Conservation (phyloP, 2,329 filamentous ascomycete genomes). For the Paecilomyces dactylethromorphus region DNA sequence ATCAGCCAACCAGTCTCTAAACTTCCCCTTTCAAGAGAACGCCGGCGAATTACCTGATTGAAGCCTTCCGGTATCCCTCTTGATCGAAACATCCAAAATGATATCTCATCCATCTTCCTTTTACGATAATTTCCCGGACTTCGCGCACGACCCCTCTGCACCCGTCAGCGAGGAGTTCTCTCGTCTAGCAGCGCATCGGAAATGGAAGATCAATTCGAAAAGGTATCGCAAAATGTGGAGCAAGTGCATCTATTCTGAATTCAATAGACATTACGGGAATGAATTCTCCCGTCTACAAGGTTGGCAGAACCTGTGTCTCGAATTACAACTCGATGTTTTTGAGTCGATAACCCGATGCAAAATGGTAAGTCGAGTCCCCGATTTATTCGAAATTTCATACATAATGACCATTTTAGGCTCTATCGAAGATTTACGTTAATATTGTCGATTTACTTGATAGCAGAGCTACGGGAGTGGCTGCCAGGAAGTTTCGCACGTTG, state of each 20-base stretch:
- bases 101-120: neutral
- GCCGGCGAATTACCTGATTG: too few relatives aligned
- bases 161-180: slow-evolving; percentile 15
- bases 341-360: slow-evolving; percentile 20
- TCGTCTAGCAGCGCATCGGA: slow-evolving; percentile 8
- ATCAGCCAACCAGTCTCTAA: too few relatives aligned
- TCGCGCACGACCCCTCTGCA: slow-evolving; percentile 5
- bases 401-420: slow-evolving; percentile 8
- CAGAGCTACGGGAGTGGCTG: slow-evolving; percentile 5
- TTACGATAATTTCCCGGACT: slow-evolving; percentile 11
- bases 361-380: slow-evolving; percentile 9
- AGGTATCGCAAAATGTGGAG: slow-evolving; percentile 16
- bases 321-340: slow-evolving; percentile 13
- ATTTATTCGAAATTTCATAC: neutral
- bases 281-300: slow-evolving; percentile 7
- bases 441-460: slow-evolving; percentile 23
- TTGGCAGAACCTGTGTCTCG: slow-evolving; percentile 19
- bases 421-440: slow-evolving; percentile 19
- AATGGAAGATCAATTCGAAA: slow-evolving; percentile 16
- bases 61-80: too few relatives aligned
- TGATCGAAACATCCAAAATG: neutral
- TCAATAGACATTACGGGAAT: slow-evolving; percentile 10
- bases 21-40: too few relatives aligned
- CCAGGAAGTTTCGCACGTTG: slow-evolving; percentile 9
- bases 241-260: slow-evolving; percentile 13